Percentiles rank a stretch among this genome's conserved stretches.
Evolutionary conservation across 1,284 basidiomycete species (phyloP).

Genomic region (Chondrostereum purpureum): DNA sequence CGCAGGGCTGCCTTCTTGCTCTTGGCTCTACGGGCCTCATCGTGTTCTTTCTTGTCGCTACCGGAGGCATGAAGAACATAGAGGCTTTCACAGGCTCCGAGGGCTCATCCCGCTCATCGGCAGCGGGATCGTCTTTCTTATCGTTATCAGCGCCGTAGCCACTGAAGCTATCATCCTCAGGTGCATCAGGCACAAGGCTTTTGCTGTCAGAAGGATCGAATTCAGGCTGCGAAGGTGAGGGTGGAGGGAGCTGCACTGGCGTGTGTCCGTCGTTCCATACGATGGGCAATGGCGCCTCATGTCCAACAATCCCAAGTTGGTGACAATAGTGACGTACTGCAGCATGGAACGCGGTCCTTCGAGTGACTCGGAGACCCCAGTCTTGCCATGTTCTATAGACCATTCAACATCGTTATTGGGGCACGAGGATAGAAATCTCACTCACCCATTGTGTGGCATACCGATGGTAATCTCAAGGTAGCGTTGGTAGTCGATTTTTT

Average conservation of each 20-base stretch:
- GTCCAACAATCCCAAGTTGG: slow-evolving; percentile 58
- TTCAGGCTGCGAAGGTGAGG: slow-evolving; percentile 13
- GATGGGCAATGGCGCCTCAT: slow-evolving; percentile 53
- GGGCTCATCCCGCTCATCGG: slow-evolving; percentile 11
- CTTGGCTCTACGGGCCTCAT: slow-evolving; percentile 42
- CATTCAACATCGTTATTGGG: slow-evolving; percentile 11
- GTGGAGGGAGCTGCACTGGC: slow-evolving; percentile 21
- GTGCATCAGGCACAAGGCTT: not conserved
- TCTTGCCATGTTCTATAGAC: slow-evolving; percentile 33
- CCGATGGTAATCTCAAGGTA: slow-evolving; percentile 61
- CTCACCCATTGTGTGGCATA: slow-evolving; percentile 64
- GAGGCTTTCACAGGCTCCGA: slow-evolving; percentile 26
- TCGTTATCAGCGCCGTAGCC: not conserved
- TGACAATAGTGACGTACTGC: slow-evolving; percentile 65
- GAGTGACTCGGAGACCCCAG: slow-evolving; percentile 54
- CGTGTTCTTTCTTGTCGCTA: slow-evolving; percentile 25
- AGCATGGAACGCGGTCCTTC: slow-evolving; percentile 70
- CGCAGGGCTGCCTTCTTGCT: slow-evolving; percentile 41
- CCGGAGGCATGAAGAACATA: slow-evolving; percentile 48
- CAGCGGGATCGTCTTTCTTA: not conserved
- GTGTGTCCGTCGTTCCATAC: slow-evolving; percentile 38
- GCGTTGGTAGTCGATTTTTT: slow-evolving; percentile 56
- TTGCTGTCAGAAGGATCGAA: slow-evolving; percentile 4
- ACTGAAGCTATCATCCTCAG: not conserved
- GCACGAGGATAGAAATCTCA: slow-evolving; percentile 10